A percentile compares a stretch with the other conserved stretches of the same genome.
Conservation (phyloP, 106 monocot species). For the Acorus gramineus region DNA sequence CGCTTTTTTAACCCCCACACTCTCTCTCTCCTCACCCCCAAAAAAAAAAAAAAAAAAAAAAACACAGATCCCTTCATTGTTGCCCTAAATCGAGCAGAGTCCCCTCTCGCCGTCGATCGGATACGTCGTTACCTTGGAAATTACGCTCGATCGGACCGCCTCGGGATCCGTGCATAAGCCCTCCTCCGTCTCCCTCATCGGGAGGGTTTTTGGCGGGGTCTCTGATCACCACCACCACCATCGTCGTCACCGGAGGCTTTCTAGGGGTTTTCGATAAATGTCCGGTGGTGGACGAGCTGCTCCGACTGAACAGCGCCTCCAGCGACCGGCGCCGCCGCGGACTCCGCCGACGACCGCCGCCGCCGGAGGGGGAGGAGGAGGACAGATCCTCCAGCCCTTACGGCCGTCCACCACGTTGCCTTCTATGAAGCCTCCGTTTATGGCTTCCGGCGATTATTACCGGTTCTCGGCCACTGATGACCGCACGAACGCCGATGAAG, state of each 20-base stretch:
- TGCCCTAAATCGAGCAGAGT: neutral
- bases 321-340: neutral
- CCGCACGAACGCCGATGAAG: slow-evolving; percentile 11
- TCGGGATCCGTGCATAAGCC: no score
- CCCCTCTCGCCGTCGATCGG: neutral
- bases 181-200: no score
- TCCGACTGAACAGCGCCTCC: no score
- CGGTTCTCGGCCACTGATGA: slow-evolving; percentile 24
- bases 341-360: slow-evolving; percentile 11
- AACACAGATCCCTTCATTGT: neutral
- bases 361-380: neutral
- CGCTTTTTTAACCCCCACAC: slow-evolving; percentile 7
- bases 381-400: slow-evolving; percentile 45
- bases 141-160: no score
- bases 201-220: neutral
- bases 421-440: slow-evolving; percentile 35
- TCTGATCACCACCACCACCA: neutral
- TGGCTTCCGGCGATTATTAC: slow-evolving; percentile 55
- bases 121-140: no score
- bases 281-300: slow-evolving; percentile 30
- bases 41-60: no score
- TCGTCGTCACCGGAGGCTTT: neutral
- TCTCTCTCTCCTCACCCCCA: slow-evolving; percentile 1
- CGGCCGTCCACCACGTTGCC: slow-evolving; percentile 39
- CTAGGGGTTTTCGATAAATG: neutral